Evolutionary conservation across 208 protist species (phyloP).

Genomic region (Leishmania aethiopica): DNA sequence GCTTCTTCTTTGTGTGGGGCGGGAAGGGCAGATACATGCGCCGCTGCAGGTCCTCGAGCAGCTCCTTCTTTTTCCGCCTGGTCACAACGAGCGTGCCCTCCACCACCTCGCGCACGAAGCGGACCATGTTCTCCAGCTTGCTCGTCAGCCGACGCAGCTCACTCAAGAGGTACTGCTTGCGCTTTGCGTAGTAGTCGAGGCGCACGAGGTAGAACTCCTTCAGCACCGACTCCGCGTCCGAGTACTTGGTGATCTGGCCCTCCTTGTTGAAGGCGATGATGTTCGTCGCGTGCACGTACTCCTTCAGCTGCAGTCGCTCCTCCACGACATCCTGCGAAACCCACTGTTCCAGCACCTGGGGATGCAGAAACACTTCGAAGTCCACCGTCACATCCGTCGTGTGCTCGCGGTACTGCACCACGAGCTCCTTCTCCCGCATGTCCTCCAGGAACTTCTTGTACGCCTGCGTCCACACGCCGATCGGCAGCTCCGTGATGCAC

Average conservation of each 20-base stretch:
- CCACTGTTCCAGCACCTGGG: constrained; percentile 86
- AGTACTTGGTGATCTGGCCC: constrained; percentile 95
- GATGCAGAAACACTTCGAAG: constrained; percentile 93
- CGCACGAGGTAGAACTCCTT: constrained; percentile 97
- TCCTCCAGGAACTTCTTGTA: constrained; percentile 97
- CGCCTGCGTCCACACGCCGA: constrained; percentile 96
- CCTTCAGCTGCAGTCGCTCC: constrained; percentile 93
- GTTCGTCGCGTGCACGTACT: constrained; percentile 94
- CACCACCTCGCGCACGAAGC: constrained; percentile 98
- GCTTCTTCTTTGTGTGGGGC: constrained; percentile 84
- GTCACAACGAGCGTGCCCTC: constrained; percentile 93
- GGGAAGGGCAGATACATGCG: constrained; percentile 92
- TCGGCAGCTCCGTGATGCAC: constrained; percentile 97
- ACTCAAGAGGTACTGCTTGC: constrained; percentile 95
- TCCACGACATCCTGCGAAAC: constrained; percentile 76
- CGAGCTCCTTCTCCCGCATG: constrained; percentile 81
- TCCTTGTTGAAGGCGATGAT: constrained; percentile 98
- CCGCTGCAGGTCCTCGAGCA: constrained; percentile 93
- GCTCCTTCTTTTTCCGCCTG: constrained; percentile 91
- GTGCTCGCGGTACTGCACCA: constrained; percentile 97
- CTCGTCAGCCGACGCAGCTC: constrained; percentile 81
- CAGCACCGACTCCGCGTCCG: constrained; percentile 94
- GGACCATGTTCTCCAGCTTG: constrained; percentile 98
- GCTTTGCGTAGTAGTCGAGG: constrained; percentile 96
- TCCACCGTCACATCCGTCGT: constrained; percentile 97